A percentile compares a stretch with the other conserved stretches of the same genome.
Evolutionary conservation across 116 monocot genomes (phyloP).

Genomic region (Iris pallida): DNA sequence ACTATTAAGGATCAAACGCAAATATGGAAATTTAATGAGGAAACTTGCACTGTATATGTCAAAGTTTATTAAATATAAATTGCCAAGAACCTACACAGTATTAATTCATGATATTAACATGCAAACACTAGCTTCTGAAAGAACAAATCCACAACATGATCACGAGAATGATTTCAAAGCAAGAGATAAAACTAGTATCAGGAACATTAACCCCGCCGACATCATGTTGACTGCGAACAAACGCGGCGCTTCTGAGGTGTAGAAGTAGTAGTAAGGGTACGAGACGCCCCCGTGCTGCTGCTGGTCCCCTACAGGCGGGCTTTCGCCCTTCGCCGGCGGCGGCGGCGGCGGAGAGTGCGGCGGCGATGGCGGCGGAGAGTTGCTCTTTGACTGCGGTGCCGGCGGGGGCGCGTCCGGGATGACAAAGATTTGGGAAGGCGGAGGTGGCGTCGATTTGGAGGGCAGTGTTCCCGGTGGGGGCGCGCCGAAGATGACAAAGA

Average conservation of each 20-base stretch:
- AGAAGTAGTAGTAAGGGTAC: constrained; percentile 21
- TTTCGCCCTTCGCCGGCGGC: not conserved
- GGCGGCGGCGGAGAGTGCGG: no score
- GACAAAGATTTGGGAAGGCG: not conserved
- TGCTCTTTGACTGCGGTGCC: not conserved
- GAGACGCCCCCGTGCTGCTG: constrained; percentile 3
- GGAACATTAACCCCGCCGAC: not conserved
- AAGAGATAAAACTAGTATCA: not conserved
- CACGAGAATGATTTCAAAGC: not conserved
- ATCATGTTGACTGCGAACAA: not conserved
- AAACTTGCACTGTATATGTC: no score
- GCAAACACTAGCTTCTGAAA: no score
- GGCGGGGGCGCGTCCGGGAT: not conserved
- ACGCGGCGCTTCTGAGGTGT: not conserved
- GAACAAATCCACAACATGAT: no score
- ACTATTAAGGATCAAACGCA: no score
- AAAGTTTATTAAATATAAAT: no score
- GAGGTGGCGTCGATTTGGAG: not conserved
- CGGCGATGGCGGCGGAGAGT: not conserved
- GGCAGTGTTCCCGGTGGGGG: not conserved
- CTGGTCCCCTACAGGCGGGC: not conserved
- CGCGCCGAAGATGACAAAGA: not conserved
- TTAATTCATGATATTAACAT: no score
- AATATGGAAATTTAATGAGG: no score
- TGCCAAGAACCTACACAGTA: no score